Base-by-base conservation (phyloP, 306 rosid species). In the Vachellia pachyceras region DNA sequence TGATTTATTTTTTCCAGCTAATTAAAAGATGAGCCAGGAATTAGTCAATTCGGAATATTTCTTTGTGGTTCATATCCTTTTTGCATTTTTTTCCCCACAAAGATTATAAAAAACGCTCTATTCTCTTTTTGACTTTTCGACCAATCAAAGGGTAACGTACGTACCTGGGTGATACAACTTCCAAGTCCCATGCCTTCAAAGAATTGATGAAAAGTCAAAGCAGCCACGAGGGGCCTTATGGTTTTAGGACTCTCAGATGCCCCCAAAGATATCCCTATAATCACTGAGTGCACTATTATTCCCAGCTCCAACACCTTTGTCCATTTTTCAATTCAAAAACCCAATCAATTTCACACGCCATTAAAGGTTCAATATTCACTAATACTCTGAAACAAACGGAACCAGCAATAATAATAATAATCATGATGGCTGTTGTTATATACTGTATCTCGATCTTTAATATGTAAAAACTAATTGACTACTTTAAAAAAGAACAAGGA, bases 101-200 rank as follows among this genome's bases (percentile, higher is more conserved):
- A 52, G 60, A 52, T 6, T 17, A 18, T 7, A 0, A 54, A 3
- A n/a, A 54, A n/a, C 25, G 60, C n/a, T 7, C 4, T n/a, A 7
- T 7, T 2, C 11, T 18, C 36, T 23, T 60, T 33, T 63, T 63
- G 44, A 64, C 44, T 35, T 36, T 7, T 33, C 50, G 1, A 2
- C 33, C 33, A 29, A 29, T 6, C 10, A 33, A 64, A 14, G 42
- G 14, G 2, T 29, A 33, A 18, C 7, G 5, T 85, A 18, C 7
- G 5, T 85, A 91, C 98, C 97, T 94, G 98, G 63, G 86, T 47
- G 35, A 94, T 91, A 76, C 95, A 90, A 7, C 97, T 91, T 36
- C 98, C 98, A 13, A 92, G 97, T 33, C 97, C 95, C 97, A 91
- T 91, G 72, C 98, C 98, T 10, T 94, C 97, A 58, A 92, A 94